phyloP scores from a whole-genome alignment of 1,284 basidiomycete genomes.

The Fomitiporia mediterranea region DNA sequence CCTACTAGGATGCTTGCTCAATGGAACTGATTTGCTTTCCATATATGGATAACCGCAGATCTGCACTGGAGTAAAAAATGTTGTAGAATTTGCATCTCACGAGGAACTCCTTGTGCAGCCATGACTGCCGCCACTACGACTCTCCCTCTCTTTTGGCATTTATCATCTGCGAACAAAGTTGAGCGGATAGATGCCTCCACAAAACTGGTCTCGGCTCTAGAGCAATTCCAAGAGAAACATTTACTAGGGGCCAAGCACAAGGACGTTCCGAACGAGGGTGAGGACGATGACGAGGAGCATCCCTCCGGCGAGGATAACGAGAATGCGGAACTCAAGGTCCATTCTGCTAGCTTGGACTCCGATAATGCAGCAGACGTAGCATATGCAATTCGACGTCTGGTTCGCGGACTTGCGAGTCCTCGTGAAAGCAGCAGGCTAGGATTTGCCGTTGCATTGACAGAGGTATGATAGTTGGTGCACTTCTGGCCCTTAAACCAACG shows the following conservation, averaged over 20 bases:
- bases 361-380: constrained; percentile 85
- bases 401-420: constrained; percentile 86
- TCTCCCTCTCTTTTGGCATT: constrained; percentile 89
- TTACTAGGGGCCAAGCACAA: constrained; percentile 34
- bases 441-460: constrained; percentile 93
- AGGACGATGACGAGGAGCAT: constrained; percentile 46
- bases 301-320: constrained; percentile 41
- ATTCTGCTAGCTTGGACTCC: constrained; percentile 45
- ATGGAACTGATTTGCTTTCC: constrained; percentile 8
- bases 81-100: background rate
- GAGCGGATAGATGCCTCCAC: constrained; percentile 84
- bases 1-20: too few species aligned
- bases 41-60: background rate
- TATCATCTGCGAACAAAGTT: constrained; percentile 79
- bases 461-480: constrained; percentile 50
- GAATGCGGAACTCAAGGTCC: constrained; percentile 32
- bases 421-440: constrained; percentile 91
- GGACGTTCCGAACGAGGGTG: constrained; percentile 38
- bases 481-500: background rate
- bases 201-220: constrained; percentile 75
- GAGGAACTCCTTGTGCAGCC: background rate
- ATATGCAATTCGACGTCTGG: constrained; percentile 80
- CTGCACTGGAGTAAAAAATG: background rate
- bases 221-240: constrained; percentile 74
- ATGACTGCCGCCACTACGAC: constrained; percentile 65